phyloP scores from a whole-genome alignment of 2,329 filamentous ascomycete genomes.

The Botrytis deweyae region DNA sequence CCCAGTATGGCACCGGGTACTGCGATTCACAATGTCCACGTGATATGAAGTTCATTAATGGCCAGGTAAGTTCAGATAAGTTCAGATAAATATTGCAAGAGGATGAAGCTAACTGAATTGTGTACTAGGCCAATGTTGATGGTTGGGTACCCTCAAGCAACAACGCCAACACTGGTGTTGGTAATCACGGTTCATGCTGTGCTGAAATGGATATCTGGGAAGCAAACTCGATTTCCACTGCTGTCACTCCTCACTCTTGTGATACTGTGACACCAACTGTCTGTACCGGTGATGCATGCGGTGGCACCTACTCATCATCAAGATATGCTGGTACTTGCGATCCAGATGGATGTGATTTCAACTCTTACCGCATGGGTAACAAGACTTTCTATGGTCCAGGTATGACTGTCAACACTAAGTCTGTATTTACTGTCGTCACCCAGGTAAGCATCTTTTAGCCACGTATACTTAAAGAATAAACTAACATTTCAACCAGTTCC shows the following conservation, averaged over 20 bases:
- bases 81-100: neutral
- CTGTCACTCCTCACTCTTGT: slow-evolving; percentile 59
- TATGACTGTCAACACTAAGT: slow-evolving; percentile 53
- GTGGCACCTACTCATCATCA: slow-evolving; percentile 45
- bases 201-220: slow-evolving; percentile 69
- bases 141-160: slow-evolving; percentile 40
- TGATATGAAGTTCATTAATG: slow-evolving; percentile 54
- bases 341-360: slow-evolving; percentile 62
- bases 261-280: slow-evolving; percentile 42
- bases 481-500: slow-evolving; percentile 10
- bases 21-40: slow-evolving; percentile 60
- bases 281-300: slow-evolving; percentile 44
- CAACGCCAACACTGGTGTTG: slow-evolving; percentile 53
- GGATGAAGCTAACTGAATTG: neutral
- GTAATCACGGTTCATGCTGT: slow-evolving; percentile 61
- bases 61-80: slow-evolving; percentile 41
- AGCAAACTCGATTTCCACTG: slow-evolving; percentile 58
- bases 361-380: slow-evolving; percentile 58
- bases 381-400: slow-evolving; percentile 56
- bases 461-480: neutral
- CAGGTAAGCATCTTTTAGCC: slow-evolving; percentile 39
- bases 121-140: slow-evolving; percentile 14
- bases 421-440: slow-evolving; percentile 57
- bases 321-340: slow-evolving; percentile 58
- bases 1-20: slow-evolving; percentile 62